phyloP scores from a whole-genome alignment of 2,329 filamentous ascomycete species.

The Stachybotrys echinatus region DNA sequence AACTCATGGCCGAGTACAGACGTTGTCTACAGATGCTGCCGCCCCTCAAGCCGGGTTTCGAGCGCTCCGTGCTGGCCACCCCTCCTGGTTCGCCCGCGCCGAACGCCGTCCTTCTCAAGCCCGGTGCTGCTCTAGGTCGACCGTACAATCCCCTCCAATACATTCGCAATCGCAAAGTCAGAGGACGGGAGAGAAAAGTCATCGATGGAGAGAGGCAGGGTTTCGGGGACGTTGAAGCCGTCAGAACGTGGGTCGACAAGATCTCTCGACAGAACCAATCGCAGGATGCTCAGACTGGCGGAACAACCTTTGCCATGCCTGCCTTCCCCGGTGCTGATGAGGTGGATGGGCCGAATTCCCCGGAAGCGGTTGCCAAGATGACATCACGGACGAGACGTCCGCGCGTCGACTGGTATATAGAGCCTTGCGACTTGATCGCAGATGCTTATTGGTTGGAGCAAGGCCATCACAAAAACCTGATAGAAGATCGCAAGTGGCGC shows the following conservation, averaged over 20 bases:
- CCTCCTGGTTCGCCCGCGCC: conserved; percentile 27
- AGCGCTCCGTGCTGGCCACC: conserved; percentile 33
- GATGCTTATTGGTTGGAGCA: conserved; percentile 90
- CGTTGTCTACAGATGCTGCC: conserved; percentile 74
- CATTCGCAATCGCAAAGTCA: conserved; percentile 82
- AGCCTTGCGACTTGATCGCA: conserved; percentile 80
- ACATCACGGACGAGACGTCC: conserved; percentile 62
- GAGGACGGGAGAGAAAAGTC: conserved; percentile 68
- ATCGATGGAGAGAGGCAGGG: conserved; percentile 72
- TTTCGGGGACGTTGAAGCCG: conserved; percentile 68
- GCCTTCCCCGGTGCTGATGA: conserved; percentile 41
- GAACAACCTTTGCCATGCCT: conserved; percentile 26
- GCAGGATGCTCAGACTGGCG: neutral
- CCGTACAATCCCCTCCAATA: conserved; percentile 89
- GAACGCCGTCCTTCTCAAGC: conserved; percentile 1
- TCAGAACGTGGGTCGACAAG: conserved; percentile 72
- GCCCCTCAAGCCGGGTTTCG: conserved; percentile 52
- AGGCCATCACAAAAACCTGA: conserved; percentile 69
- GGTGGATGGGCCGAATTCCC: conserved; percentile 33
- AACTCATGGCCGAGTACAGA: conserved; percentile 80
- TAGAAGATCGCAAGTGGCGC: conserved; percentile 74
- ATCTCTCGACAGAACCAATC: conserved; percentile 37
- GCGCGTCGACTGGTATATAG: conserved; percentile 78
- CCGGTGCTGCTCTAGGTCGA: conserved; percentile 50
- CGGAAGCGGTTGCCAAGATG: conserved; percentile 35